A percentile compares a stretch with the other conserved stretches of the same genome.
Conservation (phyloP, 768 basidiomycete species). For the Collybia nuda region DNA sequence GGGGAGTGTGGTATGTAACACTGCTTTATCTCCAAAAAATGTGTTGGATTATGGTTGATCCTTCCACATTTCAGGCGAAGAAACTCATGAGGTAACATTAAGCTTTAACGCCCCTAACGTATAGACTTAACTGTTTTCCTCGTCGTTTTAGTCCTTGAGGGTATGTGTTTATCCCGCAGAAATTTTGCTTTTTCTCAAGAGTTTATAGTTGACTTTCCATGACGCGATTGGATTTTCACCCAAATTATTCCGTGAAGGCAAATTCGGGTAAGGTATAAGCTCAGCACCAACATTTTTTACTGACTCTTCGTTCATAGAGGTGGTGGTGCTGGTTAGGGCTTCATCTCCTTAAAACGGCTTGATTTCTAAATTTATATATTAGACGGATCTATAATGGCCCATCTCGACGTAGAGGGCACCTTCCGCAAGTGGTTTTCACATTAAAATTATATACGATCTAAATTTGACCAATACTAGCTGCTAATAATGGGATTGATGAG, state of each 20-base stretch:
- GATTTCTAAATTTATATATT: neutral
- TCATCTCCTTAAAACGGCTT: neutral
- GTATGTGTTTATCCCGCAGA: slow-evolving; percentile 7
- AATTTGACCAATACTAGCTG: slow-evolving; percentile 11
- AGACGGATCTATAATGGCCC: slow-evolving; percentile 25
- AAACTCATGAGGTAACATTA: slow-evolving; percentile 23
- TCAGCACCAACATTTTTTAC: neutral
- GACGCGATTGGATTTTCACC: slow-evolving; percentile 32
- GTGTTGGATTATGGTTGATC: neutral
- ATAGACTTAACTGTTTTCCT: neutral
- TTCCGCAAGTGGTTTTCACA: slow-evolving; percentile 12
- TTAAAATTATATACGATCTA: neutral
- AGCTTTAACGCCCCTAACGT: too few species aligned
- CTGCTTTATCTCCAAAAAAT: neutral
- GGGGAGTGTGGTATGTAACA: slow-evolving; percentile 25
- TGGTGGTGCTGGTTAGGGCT: slow-evolving; percentile 16
- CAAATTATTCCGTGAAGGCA: slow-evolving; percentile 14
- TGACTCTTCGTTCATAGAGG: slow-evolving; percentile 9
- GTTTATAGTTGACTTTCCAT: slow-evolving; percentile 23
- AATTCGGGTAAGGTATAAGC: slow-evolving; percentile 19
- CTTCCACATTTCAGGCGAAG: slow-evolving; percentile 18
- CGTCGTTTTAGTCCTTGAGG: slow-evolving; percentile 13
- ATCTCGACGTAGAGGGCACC: slow-evolving; percentile 19
- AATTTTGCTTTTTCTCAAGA: neutral
- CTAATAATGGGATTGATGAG: slow-evolving; percentile 28